These are phyloP conservation scores for Parmelia sp. DNA, from an alignment of 495 filamentous ascomycete genomes.

Conservation along the genomic window DNA sequence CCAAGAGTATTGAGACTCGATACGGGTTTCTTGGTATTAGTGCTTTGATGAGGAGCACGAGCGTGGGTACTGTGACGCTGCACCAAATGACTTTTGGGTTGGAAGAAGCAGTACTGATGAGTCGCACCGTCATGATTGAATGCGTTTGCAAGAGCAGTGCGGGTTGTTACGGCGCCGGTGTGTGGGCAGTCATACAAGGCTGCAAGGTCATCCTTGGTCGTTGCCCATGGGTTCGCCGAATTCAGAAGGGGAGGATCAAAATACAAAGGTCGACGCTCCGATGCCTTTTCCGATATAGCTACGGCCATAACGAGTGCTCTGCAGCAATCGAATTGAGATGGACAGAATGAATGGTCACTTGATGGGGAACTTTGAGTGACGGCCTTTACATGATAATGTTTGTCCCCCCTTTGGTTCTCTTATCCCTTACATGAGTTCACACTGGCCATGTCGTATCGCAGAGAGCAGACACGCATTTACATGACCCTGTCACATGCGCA, in stretches of 20 bases:
- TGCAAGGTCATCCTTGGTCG: constrained; percentile 48
- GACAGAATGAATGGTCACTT: not conserved
- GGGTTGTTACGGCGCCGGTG: constrained; percentile 64
- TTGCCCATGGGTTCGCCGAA: constrained; percentile 65
- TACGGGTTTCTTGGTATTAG: constrained; percentile 18
- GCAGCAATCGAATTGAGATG: not conserved
- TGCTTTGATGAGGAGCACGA: not conserved
- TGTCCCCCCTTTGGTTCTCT: too few relatives aligned
- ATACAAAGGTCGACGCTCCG: constrained; percentile 21
- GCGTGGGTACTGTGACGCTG: not conserved
- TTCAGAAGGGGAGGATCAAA: constrained; percentile 64
- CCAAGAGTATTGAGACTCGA: constrained; percentile 40
- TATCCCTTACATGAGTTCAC: too few relatives aligned
- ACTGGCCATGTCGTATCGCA: too few relatives aligned
- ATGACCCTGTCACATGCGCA: too few relatives aligned
- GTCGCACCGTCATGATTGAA: constrained; percentile 49
- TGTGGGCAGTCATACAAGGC: constrained; percentile 49
- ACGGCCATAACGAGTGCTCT: not conserved
- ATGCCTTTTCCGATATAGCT: not conserved
- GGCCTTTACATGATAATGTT: too few relatives aligned
- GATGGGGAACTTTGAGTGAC: too few relatives aligned
- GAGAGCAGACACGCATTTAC: too few relatives aligned
- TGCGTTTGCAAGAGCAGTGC: constrained; percentile 53
- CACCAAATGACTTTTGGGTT: constrained; percentile 24
- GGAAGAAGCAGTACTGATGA: constrained; percentile 41